Evolutionary conservation across 495 filamentous ascomycete species (phyloP), one percentile per base, ranked within the genome.

Genomic region (Letharia columbiana): DNA sequence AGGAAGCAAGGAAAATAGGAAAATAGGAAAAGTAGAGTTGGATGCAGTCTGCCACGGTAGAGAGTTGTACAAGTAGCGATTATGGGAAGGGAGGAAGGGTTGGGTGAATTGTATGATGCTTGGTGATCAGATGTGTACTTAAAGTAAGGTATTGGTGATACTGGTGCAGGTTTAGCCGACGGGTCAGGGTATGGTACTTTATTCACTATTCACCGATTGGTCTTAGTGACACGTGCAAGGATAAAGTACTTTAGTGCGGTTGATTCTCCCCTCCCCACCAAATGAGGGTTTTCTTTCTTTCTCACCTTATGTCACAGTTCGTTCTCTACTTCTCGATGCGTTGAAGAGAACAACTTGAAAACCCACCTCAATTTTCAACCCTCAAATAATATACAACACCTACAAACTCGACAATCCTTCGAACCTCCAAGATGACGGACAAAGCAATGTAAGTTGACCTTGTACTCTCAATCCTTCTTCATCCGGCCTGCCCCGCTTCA

Each of bases 381-480:
- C 62, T 44, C 39, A 59, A 42, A 69, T 39, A 40, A 45, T 56
- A 61, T 42, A 62, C 3, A 17, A 47, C 15, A 40, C 7, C 64
- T 66, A 37, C 42, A 67, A 50, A 52, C 44, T 60, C 42, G 13
- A 60, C 1, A 49, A 42, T 12, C 23, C 13, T 31, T 13, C 42
- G 17, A 28, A 10, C 58, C 1, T 54, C 45, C 75, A 77, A 71
- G 66, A 83, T 82, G 80, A 73, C 77, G 65, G 78, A 79, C 67
- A 75, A 83, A 68, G 84, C 82, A 80, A 78, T 83, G 84, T 86
- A 80, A 84, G 84, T 85, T 33, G 61, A 59, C 44, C 56, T 60
- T 72, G 56, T 62, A 41, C 64, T 37, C 33, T 17, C 17, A 18
- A 57, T 33, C 33, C 54, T 57, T 28, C 54, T 57, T 28, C 54